These are phyloP conservation scores for Pseudonitzschia multiseries DNA, from an alignment of 108 stramenopile genomes.

Conservation along the genomic window DNA sequence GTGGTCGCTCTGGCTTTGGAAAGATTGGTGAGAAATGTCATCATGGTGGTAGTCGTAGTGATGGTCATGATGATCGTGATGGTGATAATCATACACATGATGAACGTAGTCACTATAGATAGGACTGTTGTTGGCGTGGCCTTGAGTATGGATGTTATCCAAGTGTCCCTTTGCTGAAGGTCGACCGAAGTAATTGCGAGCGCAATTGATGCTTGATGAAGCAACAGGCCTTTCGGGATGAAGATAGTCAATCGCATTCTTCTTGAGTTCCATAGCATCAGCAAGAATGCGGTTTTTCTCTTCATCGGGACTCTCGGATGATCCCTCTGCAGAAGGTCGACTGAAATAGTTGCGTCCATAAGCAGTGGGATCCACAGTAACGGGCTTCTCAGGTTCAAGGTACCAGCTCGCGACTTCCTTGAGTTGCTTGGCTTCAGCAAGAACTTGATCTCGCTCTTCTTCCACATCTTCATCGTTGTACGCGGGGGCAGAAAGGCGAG, in stretches of 20 bases:
- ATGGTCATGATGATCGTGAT: slow-evolving; percentile 16
- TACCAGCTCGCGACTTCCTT: slow-evolving; percentile 47
- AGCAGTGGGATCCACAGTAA: slow-evolving; percentile 25
- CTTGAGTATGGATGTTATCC: slow-evolving; percentile 34
- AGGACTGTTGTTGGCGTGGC: not conserved
- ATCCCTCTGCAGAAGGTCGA: slow-evolving; percentile 43
- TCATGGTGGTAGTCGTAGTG: slow-evolving; percentile 24
- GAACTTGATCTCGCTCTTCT: slow-evolving; percentile 44
- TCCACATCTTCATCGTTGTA: slow-evolving; percentile 24
- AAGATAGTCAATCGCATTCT: slow-evolving; percentile 44
- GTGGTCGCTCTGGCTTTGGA: slow-evolving; percentile 39
- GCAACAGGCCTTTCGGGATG: slow-evolving; percentile 49
- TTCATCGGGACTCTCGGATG: slow-evolving; percentile 35
- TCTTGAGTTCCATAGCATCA: slow-evolving; percentile 46
- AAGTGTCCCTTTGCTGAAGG: slow-evolving; percentile 33
- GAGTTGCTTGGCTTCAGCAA: slow-evolving; percentile 65
- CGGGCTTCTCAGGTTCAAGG: slow-evolving; percentile 45
- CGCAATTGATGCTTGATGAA: slow-evolving; percentile 12
- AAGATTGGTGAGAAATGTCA: slow-evolving; percentile 19
- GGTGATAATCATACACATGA: slow-evolving; percentile 9
- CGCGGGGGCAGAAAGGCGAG: slow-evolving; percentile 58
- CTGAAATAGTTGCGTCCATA: slow-evolving; percentile 57
- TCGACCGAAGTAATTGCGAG: slow-evolving; percentile 46
- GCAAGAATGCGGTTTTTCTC: slow-evolving; percentile 37
- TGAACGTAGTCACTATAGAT: slow-evolving; percentile 15